Conservation (phyloP, 306 rosid species). For the Arachis stenosperma region DNA sequence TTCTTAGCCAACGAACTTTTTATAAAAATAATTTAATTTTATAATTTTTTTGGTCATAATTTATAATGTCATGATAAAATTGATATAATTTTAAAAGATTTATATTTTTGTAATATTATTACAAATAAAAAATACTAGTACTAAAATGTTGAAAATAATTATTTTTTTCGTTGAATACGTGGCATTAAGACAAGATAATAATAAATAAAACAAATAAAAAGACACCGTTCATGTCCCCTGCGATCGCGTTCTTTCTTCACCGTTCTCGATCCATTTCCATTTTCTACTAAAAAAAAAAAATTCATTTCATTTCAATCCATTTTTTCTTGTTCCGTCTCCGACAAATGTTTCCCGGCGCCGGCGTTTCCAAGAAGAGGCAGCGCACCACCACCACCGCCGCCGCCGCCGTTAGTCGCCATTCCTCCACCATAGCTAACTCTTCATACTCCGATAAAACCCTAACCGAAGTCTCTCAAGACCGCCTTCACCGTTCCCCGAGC, state of each 20-base stretch:
- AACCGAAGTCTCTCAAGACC: constrained; percentile 33
- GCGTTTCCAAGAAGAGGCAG: constrained; percentile 61
- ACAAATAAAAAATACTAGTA: too few relatives aligned
- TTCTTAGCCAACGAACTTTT: too few relatives aligned
- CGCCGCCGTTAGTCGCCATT: constrained; percentile 36
- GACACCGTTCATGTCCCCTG: background rate
- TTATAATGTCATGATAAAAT: too few relatives aligned
- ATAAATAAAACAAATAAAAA: background rate
- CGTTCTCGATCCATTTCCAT: background rate
- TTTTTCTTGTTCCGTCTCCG: background rate
- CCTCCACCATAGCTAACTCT: constrained; percentile 43
- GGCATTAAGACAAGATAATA: too few relatives aligned
- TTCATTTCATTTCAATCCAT: too few relatives aligned
- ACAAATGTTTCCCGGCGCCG: constrained; percentile 45
- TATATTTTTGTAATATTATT: too few relatives aligned
- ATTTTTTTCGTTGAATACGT: too few relatives aligned
- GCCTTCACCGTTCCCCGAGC: background rate
- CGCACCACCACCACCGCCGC: constrained; percentile 51
- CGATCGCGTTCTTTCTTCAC: background rate
- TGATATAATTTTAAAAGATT: too few relatives aligned
- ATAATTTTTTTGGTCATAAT: too few relatives aligned
- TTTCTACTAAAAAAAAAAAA: too few relatives aligned
- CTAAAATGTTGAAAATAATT: too few relatives aligned
- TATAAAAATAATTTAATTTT: too few relatives aligned
- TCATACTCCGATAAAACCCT: constrained; percentile 42